A percentile compares a stretch with the other conserved stretches of the same genome.
Evolutionary conservation across 352 stramenopile species (phyloP).

Genomic region (Thraustochytrium sp.): DNA sequence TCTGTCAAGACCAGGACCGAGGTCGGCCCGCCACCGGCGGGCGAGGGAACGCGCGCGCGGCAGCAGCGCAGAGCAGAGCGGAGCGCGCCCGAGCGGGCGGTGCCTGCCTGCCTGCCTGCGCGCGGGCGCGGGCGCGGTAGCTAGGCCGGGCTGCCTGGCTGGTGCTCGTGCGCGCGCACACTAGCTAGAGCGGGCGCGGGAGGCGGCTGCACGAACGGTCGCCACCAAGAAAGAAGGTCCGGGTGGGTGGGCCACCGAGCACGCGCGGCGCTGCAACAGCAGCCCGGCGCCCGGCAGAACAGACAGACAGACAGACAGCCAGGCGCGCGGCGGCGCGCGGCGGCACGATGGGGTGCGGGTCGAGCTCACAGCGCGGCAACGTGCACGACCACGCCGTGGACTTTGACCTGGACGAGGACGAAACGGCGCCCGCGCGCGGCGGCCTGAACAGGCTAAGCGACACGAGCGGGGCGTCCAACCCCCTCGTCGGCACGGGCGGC

Average conservation of each 20-base stretch:
- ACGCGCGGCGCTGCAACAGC: no score
- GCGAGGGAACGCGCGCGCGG: not conserved
- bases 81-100: not conserved
- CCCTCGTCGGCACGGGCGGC: not conserved
- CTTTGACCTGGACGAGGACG: not conserved
- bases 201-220: not conserved
- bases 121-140: no score
- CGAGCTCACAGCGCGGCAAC: not conserved
- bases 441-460: not conserved
- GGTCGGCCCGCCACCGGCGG: no score
- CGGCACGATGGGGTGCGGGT: conserved; percentile 36
- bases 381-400: conserved; percentile 30
- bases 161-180: no score
- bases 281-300: no score
- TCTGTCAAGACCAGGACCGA: no score
- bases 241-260: no score
- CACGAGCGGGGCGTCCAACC: not conserved
- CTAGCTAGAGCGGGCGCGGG: not conserved
- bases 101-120: no score
- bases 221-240: no score
- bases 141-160: no score
- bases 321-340: no score
- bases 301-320: no score
- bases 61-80: not conserved
- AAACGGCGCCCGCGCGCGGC: not conserved